Conservation (phyloP, 805 yeast genomes). For the Candida gorgasii region DNA sequence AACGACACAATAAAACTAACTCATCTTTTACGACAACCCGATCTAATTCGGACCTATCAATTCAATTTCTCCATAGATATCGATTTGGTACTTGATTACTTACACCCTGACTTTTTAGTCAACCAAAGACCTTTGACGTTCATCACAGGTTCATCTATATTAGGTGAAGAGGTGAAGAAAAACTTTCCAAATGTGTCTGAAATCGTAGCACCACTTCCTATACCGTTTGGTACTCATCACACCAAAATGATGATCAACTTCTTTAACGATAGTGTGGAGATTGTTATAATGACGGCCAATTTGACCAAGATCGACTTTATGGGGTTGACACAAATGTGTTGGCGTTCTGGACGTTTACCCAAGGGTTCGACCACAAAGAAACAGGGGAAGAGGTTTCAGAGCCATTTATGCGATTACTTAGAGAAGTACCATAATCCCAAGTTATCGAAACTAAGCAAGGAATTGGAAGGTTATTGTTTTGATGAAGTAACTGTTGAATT, state of each 20-base stretch:
- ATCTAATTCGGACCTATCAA: constrained; percentile 39
- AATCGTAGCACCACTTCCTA: constrained; percentile 35
- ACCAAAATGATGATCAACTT: constrained; percentile 66
- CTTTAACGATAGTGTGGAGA: constrained; percentile 48
- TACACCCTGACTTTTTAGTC: constrained; percentile 25
- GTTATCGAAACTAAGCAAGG: constrained; percentile 26
- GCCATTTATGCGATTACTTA: constrained; percentile 47
- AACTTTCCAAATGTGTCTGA: constrained; percentile 22
- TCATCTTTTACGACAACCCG: constrained; percentile 31
- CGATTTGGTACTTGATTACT: constrained; percentile 34
- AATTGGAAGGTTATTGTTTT: constrained; percentile 44
- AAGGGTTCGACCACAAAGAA: constrained; percentile 9
- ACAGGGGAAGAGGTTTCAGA: constrained; percentile 38
- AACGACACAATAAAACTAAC: constrained; percentile 28
- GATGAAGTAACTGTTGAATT: constrained; percentile 50
- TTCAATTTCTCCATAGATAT: constrained; percentile 52
- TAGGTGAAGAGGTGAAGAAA: constrained; percentile 19
- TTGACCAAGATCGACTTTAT: constrained; percentile 54
- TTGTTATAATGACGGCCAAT: constrained; percentile 63
- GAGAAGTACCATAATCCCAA: constrained; percentile 36
- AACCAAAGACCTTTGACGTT: constrained; percentile 26
- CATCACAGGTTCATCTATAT: constrained; percentile 26
- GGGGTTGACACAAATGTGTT: constrained; percentile 63
- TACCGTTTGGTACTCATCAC: constrained; percentile 54
- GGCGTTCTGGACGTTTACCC: constrained; percentile 54